Evolutionary conservation across 768 basidiomycete genomes (phyloP), one percentile per base, ranked within the genome.

Genomic region (Obba rivulosa): DNA sequence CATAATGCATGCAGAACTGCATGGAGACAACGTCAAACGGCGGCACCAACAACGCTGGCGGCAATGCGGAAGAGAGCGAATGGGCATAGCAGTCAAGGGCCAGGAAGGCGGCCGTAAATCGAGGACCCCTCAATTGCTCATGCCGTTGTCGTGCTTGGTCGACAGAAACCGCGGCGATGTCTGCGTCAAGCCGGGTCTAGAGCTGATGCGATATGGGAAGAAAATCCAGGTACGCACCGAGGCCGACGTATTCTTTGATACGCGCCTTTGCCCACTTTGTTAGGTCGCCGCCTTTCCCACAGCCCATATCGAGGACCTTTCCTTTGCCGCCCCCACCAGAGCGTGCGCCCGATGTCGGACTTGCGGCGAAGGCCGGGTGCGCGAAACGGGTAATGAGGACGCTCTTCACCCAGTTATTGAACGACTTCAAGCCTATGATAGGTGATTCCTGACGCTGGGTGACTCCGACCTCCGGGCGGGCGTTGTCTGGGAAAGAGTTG

Each of bases 1-100:
- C 96, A 62, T 99, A 98, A 65, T 99, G 96, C 90, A 99, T 97
- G 67, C 96, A 98, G 65, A 99, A 99, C 63, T 99, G 96, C 92
- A 97, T 91, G 2, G 92, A 90, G 4, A 98, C 92, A 48, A 92
- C 90, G 61, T 98, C 96, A 61, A 96, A 96, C 4, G 84, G 84
- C 24, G 53, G 74, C 0, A 69, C 70, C 21, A 90, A 75, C 52
- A 75, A 69, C 16, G 75, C 73, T 1, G 78, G 78, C 3, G 83
- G 67, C 42, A 97, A 78, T n/a, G 74, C 83, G 42, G 78, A 78
- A 16, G 79, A 73, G 34, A 98, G 71, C 2, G 85, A 71, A 54
- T 86, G 75, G 10, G 78, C 73, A 62, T 90, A 99, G 66, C 94
- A 97, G 65, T 99, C 96, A 23, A 94, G 66, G 13, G 92, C 79